Evolutionary conservation across 805 yeast genomes (phyloP), one percentile per base, ranked within the genome.

Genomic region (Candida gorgasii): DNA sequence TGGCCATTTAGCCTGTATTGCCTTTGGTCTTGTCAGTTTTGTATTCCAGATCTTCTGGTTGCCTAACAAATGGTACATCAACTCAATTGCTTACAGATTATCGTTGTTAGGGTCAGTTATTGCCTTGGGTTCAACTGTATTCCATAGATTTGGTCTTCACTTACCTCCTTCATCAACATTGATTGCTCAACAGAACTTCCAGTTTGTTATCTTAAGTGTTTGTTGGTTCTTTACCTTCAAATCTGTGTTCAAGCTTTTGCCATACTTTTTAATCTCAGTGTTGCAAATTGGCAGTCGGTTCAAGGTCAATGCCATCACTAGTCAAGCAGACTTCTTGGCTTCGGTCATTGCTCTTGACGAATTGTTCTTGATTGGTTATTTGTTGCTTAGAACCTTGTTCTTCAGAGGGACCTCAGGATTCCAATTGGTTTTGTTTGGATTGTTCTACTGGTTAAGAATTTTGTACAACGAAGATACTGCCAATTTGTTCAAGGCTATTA

Each of bases 181-280:
- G 57, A 56, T 87, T 42, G 81, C 89, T 8, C 78, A 88, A 17
- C 88, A 80, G 51, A 86, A 86, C 58, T 85, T 85, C 69, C 96
- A 88, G 62, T 79, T 77, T 55, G 64, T 81, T 42, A 47, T 77
- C 3, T 61, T 85, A 42, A 76, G 82, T 0, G 19, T 58, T 3
- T 63, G 79, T 14, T 86, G 92, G 92, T 55, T 79, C 36, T 60
- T 83, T 42, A 78, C 84, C 29, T 79, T 86, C 63, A 72, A 75
- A 46, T 82, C 89, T 1, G 62, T 78, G 4, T 83, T 81, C 65
- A 85, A 84, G 57, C 51, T 86, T 33, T 46, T 80, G 12, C 92
- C 93, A 17, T 82, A 69, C 56, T 63, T 71, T 50, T 51, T 80
- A 34, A 67, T 83, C 37, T 73, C 90, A 14, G 47, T 76, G 17